Conservation (phyloP, 805 yeast genomes). For the Kuraishia floccosa region DNA sequence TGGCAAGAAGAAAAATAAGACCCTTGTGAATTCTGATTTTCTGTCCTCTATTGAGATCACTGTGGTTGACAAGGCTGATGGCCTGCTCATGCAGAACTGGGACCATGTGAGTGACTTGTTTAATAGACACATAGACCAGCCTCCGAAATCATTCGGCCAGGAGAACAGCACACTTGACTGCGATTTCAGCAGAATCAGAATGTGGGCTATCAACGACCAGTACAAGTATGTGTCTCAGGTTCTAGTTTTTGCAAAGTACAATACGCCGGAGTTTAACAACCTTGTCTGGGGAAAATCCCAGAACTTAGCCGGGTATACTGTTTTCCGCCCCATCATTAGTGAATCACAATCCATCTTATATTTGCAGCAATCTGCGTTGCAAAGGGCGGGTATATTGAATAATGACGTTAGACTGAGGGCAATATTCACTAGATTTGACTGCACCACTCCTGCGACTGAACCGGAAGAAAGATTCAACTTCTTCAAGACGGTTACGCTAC, state of each 20-base stretch:
- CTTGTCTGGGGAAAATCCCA: conserved; percentile 33
- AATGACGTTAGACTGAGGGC: conserved; percentile 43
- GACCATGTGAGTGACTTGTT: conserved; percentile 61
- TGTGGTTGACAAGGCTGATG: conserved; percentile 74
- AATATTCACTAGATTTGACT: conserved; percentile 61
- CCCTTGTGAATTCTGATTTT: conserved; percentile 59
- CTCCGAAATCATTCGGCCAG: conserved; percentile 60
- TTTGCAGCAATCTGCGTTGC: conserved; percentile 36
- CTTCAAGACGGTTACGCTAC: conserved; percentile 64
- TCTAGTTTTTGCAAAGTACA: conserved; percentile 60
- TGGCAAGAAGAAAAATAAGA: conserved; percentile 21
- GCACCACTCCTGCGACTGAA: conserved; percentile 44
- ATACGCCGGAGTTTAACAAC: conserved; percentile 74
- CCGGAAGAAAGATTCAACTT: conserved; percentile 77
- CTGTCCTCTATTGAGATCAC: conserved; percentile 80
- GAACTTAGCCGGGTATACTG: conserved; percentile 51
- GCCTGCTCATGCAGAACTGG: conserved; percentile 89
- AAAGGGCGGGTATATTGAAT: conserved; percentile 16
- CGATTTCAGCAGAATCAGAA: conserved; percentile 83
- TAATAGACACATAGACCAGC: conserved; percentile 57
- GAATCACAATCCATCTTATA: conserved; percentile 45
- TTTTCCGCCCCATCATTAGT: conserved; percentile 35
- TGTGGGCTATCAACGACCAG: conserved; percentile 87
- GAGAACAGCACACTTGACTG: conserved; percentile 28
- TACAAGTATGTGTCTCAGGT: conserved; percentile 67